phyloP scores from a whole-genome alignment of 2,329 filamentous ascomycete genomes.

The Cladosporium sp. region DNA sequence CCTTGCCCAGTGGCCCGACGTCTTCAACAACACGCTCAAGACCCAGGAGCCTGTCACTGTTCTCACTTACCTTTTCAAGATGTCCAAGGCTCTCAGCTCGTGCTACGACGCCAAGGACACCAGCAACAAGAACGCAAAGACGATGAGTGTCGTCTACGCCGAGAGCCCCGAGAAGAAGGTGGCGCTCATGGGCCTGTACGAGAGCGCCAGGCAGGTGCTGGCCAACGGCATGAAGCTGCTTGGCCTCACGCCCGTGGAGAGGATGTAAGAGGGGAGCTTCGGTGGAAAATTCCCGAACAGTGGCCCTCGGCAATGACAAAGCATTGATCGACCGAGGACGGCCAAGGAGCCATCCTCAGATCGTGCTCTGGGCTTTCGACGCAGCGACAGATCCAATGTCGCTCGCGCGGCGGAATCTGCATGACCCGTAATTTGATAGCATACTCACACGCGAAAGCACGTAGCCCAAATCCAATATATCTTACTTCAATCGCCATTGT shows the following conservation, averaged over 20 bases:
- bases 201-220: constrained; percentile 66
- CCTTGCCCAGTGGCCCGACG: constrained; percentile 79
- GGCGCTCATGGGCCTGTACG: constrained; percentile 72
- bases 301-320: background rate
- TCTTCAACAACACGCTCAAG: constrained; percentile 75
- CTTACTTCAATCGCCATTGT: background rate
- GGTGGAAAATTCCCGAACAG: background rate
- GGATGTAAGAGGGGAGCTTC: constrained; percentile 31
- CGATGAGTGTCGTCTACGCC: constrained; percentile 70
- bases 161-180: constrained; percentile 60
- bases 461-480: background rate
- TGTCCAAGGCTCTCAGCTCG: constrained; percentile 72
- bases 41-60: constrained; percentile 70
- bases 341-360: background rate
- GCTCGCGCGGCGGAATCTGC: background rate
- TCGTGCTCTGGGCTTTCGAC: background rate
- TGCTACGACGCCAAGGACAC: constrained; percentile 63
- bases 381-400: no score
- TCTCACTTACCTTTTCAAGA: constrained; percentile 72
- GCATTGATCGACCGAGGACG: background rate
- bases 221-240: constrained; percentile 78
- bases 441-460: background rate
- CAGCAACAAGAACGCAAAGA: constrained; percentile 30
- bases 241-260: constrained; percentile 70
- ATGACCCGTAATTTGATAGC: background rate